Base-by-base conservation (phyloP, 2,329 filamentous ascomycete genomes). In the Pseudodiploospora longispora region DNA sequence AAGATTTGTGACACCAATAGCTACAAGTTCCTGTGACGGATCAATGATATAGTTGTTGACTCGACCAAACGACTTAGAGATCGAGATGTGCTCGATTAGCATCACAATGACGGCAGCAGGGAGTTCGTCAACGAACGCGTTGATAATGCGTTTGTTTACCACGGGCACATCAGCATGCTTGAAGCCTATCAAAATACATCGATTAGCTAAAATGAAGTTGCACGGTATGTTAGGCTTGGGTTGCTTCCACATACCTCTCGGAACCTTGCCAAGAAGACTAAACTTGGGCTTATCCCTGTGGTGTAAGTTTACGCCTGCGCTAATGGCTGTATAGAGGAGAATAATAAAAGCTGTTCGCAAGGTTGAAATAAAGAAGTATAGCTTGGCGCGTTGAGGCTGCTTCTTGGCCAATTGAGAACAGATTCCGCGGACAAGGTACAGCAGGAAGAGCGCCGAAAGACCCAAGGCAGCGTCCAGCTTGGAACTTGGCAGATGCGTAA, bases 41-140 rank as follows among this genome's bases (percentile, higher is more conserved):
- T 89, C 75, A 58, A 89, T 88, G 39, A 78, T 80, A 62, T 90
- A 90, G 68, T 87, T 87, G 71, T 88, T 88, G 58, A 88, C 75
- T 47, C 85, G 76, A 41, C 85, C 85, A 54, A 90, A 90, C 0
- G 85, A 88, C 64, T 90, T 90, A 33, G 85, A 83, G 52, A 90
- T 89, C 43, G 85, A 83, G 51, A 90, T 88, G 60, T 90, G 85
- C 64, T 90, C 85, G 44, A 89, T 85, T 30, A 89, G 70, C 44
- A 90, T 71, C 38, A 90, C 86, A 50, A 90, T 90, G 46, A 89
- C 78, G 2, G 82, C 78, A 8, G 82, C 82, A 0, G 86, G 85
- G 7, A 90, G 66, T 49, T 93, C 75, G 29, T 70, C 70, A 2
- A 74, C 70, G 52, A 90, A 83, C 3, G 78, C 65, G 2, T 66